Conservation (phyloP, 768 basidiomycete genomes). For the Mycena albidolilacea region DNA sequence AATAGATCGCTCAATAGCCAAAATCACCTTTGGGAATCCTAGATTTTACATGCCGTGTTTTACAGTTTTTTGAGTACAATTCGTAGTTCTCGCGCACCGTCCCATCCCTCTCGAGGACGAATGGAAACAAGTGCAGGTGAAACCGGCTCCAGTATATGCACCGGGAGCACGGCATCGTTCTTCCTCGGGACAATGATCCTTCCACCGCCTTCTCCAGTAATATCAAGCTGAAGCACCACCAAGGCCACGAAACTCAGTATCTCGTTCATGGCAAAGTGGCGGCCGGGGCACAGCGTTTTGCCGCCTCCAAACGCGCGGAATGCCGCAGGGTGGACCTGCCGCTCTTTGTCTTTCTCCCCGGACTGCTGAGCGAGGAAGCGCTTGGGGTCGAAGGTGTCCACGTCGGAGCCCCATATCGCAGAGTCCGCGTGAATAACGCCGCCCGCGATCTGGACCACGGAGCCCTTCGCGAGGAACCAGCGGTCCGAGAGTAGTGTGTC, state of each 20-base stretch:
- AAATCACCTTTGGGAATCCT: not conserved
- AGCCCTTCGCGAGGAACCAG: conserved; percentile 25
- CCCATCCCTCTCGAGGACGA: not conserved
- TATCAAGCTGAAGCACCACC: conserved; percentile 31
- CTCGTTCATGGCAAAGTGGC: conserved; percentile 37
- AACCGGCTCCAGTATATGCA: conserved; percentile 35
- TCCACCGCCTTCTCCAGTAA: conserved; percentile 1
- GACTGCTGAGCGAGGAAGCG: conserved; percentile 29
- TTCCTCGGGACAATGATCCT: conserved; percentile 27
- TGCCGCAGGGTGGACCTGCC: conserved; percentile 36
- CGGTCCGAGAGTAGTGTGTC: conserved; percentile 27
- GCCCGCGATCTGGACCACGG: conserved; percentile 36
- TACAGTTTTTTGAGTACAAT: conserved; percentile 12
- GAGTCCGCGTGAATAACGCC: conserved; percentile 36
- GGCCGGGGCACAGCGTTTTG: conserved; percentile 38
- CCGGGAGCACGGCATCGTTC: conserved; percentile 32
- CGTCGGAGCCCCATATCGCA: conserved; percentile 32
- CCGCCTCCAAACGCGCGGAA: conserved; percentile 39
- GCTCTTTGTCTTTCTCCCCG: conserved; percentile 1
- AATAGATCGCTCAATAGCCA: no score
- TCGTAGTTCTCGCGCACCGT: not conserved
- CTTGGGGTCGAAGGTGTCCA: conserved; percentile 27
- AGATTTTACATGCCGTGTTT: not conserved
- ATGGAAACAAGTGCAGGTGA: conserved; percentile 2
- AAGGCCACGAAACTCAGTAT: conserved; percentile 34